These are phyloP conservation scores for Diaporthe eres DNA, from an alignment of 2,329 filamentous ascomycete species.

Conservation along the genomic window DNA sequence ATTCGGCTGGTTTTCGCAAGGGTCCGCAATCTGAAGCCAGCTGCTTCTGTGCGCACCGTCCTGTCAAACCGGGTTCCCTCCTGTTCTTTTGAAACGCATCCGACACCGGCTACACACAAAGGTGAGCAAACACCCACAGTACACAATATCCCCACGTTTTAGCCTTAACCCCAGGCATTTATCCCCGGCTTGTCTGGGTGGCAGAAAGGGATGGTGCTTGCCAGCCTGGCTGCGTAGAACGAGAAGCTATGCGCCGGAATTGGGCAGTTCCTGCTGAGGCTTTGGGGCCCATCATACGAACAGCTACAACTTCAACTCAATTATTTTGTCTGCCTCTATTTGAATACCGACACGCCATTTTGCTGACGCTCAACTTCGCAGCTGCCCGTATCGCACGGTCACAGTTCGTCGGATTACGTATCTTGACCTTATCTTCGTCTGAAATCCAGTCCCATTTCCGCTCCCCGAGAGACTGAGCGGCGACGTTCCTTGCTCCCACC, in stretches of 20 bases:
- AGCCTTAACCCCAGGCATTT: slow-evolving; percentile 20
- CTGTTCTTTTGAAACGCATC: slow-evolving; percentile 44
- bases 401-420: slow-evolving; percentile 19
- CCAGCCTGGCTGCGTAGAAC: neutral
- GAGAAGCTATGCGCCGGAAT: neutral
- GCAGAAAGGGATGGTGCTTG: slow-evolving; percentile 12
- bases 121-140: slow-evolving; percentile 33
- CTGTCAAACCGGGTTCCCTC: slow-evolving; percentile 35
- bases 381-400: slow-evolving; percentile 12
- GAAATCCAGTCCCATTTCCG: neutral
- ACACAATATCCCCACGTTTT: slow-evolving; percentile 23
- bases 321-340: neutral
- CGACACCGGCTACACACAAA: slow-evolving; percentile 42
- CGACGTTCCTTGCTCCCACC: neutral
- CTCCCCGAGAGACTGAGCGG: neutral
- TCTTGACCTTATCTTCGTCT: neutral
- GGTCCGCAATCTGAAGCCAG: neutral
- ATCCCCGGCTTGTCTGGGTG: neutral
- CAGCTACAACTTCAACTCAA: slow-evolving; percentile 15
- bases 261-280: slow-evolving; percentile 5
- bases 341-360: neutral
- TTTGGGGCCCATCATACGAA: neutral
- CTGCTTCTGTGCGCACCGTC: slow-evolving; percentile 11
- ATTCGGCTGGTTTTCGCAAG: slow-evolving; percentile 1
- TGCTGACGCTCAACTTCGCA: neutral